These are phyloP conservation scores for Mortierella sp. DNA, from an alignment of 371 early-diverging fungal species.

Conservation along the genomic window DNA sequence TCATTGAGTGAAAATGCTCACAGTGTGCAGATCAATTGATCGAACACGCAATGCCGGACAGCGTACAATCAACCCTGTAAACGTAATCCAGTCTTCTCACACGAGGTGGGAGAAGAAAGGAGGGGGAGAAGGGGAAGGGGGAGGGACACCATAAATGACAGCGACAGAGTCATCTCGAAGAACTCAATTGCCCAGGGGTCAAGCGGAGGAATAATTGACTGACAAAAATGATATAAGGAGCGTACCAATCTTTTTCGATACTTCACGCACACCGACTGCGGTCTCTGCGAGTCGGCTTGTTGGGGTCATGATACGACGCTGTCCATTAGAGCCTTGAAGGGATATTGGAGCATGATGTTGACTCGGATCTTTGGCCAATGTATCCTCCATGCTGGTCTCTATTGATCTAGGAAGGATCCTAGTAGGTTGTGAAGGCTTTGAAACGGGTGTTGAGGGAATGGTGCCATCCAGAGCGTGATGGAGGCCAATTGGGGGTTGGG, in stretches of 20 bases:
- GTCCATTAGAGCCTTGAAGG: slow-evolving; percentile 19
- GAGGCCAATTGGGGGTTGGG: slow-evolving; percentile 36
- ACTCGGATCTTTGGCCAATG: slow-evolving; percentile 30
- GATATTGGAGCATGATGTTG: background rate
- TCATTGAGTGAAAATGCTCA: background rate
- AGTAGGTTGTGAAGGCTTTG: background rate
- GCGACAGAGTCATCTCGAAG: too few relatives aligned
- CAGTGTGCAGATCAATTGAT: background rate
- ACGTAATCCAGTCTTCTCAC: too few relatives aligned
- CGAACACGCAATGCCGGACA: background rate
- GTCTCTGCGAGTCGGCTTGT: slow-evolving; percentile 72
- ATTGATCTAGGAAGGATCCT: slow-evolving; percentile 30
- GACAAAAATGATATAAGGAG: too few relatives aligned
- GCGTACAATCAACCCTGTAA: too few relatives aligned
- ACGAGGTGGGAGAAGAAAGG: background rate
- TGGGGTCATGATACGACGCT: slow-evolving; percentile 56
- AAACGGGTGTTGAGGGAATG: slow-evolving; percentile 9
- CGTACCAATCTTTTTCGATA: slow-evolving; percentile 75
- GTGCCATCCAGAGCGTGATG: slow-evolving; percentile 48
- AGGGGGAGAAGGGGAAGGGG: background rate
- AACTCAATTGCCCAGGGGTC: too few relatives aligned
- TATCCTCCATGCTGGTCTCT: slow-evolving; percentile 32
- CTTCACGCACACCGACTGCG: slow-evolving; percentile 75
- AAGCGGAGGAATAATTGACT: too few relatives aligned
- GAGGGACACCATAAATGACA: too few relatives aligned